These are phyloP conservation scores for Pythium periplocum DNA, from an alignment of 352 stramenopile genomes.

Conservation along the genomic window DNA sequence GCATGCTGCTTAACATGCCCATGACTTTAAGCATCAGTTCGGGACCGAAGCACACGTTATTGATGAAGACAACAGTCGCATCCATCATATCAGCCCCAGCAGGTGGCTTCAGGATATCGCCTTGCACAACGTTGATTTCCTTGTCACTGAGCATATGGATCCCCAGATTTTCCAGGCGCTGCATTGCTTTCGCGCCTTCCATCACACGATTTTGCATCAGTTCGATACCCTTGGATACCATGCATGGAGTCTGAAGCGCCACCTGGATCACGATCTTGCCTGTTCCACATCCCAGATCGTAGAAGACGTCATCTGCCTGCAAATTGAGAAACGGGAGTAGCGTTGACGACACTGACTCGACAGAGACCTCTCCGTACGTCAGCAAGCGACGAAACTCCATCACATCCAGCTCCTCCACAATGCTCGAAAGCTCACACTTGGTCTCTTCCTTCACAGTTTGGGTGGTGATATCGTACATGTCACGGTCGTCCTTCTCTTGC, in stretches of 20 bases:
- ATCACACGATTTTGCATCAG: slow-evolving; percentile 81
- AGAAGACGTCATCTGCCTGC: slow-evolving; percentile 68
- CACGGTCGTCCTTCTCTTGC: slow-evolving; percentile 70
- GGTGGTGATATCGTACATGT: slow-evolving; percentile 67
- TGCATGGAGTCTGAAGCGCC: slow-evolving; percentile 62
- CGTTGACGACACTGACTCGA: slow-evolving; percentile 52
- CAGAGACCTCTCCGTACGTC: slow-evolving; percentile 79
- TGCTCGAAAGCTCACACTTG: slow-evolving; percentile 48
- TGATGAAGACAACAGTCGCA: slow-evolving; percentile 83
- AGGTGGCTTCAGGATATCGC: slow-evolving; percentile 67
- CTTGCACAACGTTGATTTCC: slow-evolving; percentile 55
- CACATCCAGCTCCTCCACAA: slow-evolving; percentile 62
- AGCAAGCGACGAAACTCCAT: slow-evolving; percentile 68
- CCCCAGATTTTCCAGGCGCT: slow-evolving; percentile 34
- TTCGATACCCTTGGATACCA: slow-evolving; percentile 67
- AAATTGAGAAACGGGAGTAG: slow-evolving; percentile 68
- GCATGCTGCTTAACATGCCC: slow-evolving; percentile 52
- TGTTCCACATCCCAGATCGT: slow-evolving; percentile 76
- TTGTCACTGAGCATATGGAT: slow-evolving; percentile 43
- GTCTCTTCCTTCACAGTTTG: slow-evolving; percentile 65
- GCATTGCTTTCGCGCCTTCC: slow-evolving; percentile 49
- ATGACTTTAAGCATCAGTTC: slow-evolving; percentile 71
- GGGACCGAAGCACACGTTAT: slow-evolving; percentile 81
- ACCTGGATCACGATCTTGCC: slow-evolving; percentile 79
- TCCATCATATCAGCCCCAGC: slow-evolving; percentile 49